Percentiles rank a stretch among this genome's conserved stretches.
Evolutionary conservation across 345 rosid species (phyloP).

Genomic region (Cardiospermum halicacabum): DNA sequence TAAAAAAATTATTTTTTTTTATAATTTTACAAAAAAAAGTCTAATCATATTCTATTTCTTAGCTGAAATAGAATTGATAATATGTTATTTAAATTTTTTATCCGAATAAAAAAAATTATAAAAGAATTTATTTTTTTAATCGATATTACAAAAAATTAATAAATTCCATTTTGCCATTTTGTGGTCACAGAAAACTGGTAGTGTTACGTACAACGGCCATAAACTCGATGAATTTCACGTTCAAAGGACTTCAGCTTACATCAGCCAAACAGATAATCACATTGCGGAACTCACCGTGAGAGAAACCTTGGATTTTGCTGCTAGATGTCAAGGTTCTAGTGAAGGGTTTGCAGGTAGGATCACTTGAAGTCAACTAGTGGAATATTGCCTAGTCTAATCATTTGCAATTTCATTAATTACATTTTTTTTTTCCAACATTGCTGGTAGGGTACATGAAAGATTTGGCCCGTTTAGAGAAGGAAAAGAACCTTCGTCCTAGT

Average conservation of each 20-base stretch:
- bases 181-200: conserved; percentile 51
- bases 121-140: no score
- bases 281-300: conserved; percentile 88
- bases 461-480: conserved; percentile 62
- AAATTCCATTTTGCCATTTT: no score
- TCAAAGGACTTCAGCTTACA: conserved; percentile 85
- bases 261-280: conserved; percentile 87
- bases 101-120: no score
- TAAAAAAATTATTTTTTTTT: no score
- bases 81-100: no score
- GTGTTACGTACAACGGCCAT: conserved; percentile 73
- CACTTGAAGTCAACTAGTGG: not conserved
- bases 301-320: conserved; percentile 93
- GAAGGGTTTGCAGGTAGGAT: conserved; percentile 69
- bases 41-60: no score
- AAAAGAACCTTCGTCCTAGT: conserved; percentile 57
- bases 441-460: conserved; percentile 59
- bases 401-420: not conserved
- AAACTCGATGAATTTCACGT: conserved; percentile 62
- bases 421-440: conserved; percentile 2
- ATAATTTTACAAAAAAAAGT: no score
- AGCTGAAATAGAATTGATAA: no score
- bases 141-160: no score
- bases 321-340: conserved; percentile 85
- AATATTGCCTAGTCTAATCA: not conserved